These are phyloP conservation scores for Fusarium sp. DNA, from an alignment of 2,329 filamentous ascomycete species.

Conservation along the genomic window DNA sequence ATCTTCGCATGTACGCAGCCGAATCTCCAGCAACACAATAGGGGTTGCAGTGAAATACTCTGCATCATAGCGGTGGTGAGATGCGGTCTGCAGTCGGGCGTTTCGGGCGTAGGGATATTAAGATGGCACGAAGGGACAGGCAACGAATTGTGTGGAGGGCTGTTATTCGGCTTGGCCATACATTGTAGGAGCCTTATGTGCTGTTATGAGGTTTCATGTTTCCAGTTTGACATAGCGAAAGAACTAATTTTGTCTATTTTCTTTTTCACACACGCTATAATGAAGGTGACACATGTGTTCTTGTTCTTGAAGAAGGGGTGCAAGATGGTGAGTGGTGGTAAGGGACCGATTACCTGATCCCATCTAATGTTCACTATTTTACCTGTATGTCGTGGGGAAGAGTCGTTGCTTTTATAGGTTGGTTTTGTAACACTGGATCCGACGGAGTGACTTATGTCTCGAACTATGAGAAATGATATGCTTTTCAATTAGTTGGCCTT, in stretches of 20 bases:
- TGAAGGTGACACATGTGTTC: background rate
- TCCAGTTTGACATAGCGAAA: slow-evolving; percentile 37
- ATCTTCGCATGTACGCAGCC: slow-evolving; percentile 19
- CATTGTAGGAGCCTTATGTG: slow-evolving; percentile 19
- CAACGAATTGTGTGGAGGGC: slow-evolving; percentile 17
- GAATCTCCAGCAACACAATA: background rate
- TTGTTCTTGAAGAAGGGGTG: too few relatives aligned
- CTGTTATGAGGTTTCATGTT: slow-evolving; percentile 32
- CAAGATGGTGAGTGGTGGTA: too few relatives aligned
- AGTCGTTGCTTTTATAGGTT: too few relatives aligned
- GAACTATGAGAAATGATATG: too few relatives aligned
- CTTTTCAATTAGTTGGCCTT: too few relatives aligned
- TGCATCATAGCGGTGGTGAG: slow-evolving; percentile 37
- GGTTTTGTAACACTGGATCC: too few relatives aligned
- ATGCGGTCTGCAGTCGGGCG: slow-evolving; percentile 46
- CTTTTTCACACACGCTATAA: background rate
- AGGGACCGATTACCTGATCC: too few relatives aligned
- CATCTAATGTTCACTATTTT: background rate
- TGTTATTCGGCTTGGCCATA: slow-evolving; percentile 9
- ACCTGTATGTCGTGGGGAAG: too few relatives aligned
- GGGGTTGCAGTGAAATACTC: slow-evolving; percentile 4
- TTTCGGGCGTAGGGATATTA: slow-evolving; percentile 46
- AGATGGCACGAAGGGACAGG: slow-evolving; percentile 26
- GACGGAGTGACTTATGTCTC: too few relatives aligned
- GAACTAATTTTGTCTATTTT: slow-evolving; percentile 30